These are phyloP conservation scores for Ophiocordyceps camponoti-rufipedis DNA, from an alignment of 2,329 filamentous ascomycete genomes.

Conservation along the genomic window DNA sequence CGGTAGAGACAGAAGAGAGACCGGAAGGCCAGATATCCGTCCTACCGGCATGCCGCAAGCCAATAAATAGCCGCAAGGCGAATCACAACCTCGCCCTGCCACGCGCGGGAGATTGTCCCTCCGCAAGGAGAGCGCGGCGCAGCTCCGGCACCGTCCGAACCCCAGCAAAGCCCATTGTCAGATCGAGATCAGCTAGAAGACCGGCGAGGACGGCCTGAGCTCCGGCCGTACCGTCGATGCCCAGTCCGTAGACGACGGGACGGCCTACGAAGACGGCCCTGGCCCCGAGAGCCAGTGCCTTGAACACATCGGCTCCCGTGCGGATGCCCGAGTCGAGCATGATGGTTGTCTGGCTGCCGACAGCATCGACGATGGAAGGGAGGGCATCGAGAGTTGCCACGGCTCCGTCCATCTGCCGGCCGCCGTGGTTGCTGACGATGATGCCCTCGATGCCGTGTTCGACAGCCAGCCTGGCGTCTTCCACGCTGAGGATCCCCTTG, in stretches of 20 bases:
- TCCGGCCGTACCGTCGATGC: conserved; percentile 20
- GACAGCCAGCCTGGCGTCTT: conserved; percentile 20
- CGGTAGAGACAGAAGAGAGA: not conserved
- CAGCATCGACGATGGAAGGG: conserved; percentile 28
- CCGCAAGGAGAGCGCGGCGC: conserved; percentile 14
- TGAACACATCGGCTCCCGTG: conserved; percentile 20
- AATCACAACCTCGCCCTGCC: conserved; percentile 12
- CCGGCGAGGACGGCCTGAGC: conserved; percentile 35
- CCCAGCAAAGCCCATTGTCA: conserved; percentile 35
- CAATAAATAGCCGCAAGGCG: not conserved
- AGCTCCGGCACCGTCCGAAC: conserved; percentile 23
- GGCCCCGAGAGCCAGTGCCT: conserved; percentile 21
- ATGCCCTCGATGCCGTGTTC: conserved; percentile 19
- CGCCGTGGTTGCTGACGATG: conserved; percentile 23
- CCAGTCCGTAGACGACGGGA: conserved; percentile 18
- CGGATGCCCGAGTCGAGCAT: conserved; percentile 27
- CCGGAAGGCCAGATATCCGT: not conserved
- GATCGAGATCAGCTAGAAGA: conserved; percentile 23
- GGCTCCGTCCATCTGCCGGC: conserved; percentile 21
- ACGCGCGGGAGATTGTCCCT: conserved; percentile 14
- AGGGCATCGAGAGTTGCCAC: conserved; percentile 34
- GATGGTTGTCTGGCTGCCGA: conserved; percentile 37
- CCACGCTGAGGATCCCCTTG: conserved; percentile 21
- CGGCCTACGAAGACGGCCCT: conserved; percentile 24
- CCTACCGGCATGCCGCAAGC: not conserved